Evolutionary conservation across 164 flowering plant species (phyloP), one percentile per base, ranked within the genome.

Genomic region (Nelumbo lutea): DNA sequence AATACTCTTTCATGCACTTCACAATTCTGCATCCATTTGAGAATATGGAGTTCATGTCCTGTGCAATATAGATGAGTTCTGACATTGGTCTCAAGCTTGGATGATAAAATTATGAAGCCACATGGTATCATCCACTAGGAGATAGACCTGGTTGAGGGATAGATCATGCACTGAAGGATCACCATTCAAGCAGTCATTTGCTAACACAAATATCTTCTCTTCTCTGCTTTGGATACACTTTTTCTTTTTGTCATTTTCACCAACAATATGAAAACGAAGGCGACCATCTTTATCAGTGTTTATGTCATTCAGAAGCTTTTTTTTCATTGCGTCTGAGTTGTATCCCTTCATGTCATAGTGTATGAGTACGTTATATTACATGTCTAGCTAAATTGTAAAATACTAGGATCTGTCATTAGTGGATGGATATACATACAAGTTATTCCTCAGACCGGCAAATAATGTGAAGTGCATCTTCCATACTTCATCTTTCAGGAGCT

Each of bases 271-370:
- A 79, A 90, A 96, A 6, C 96, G 86, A 61, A 96, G 93, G 45
- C 91, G 86, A 13, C 84, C 88, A 75, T 82, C 87, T 82, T 91
- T 93, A 77, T 96, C 99, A 65, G 63, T 59, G 75, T 93, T 93
- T 59, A 90, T 79, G 77, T 91, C 98, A 79, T 91, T 96, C 66
- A 96, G 77, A 69, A 91, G 80, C 87, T 86, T 96, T 86, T 86
- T 96, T 96, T 81, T 96, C 99, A 79, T 90, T 96, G 77, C 96
- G 88, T 59, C 97, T 82, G 62, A 96, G 96, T 75, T 93, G 98
- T 83, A 93, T 93, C 99, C 99, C 99, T 96, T 86, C 87, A 85
- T 67, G 78, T 77, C 55, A 59, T 75, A 80, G 72, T 41, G 66
- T 71, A 72, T 52, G 27, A 27, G 27, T 27, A 72, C 47, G 9